Evolutionary conservation across 768 basidiomycete species (phyloP).

Genomic region (Dioszegia hungarica): DNA sequence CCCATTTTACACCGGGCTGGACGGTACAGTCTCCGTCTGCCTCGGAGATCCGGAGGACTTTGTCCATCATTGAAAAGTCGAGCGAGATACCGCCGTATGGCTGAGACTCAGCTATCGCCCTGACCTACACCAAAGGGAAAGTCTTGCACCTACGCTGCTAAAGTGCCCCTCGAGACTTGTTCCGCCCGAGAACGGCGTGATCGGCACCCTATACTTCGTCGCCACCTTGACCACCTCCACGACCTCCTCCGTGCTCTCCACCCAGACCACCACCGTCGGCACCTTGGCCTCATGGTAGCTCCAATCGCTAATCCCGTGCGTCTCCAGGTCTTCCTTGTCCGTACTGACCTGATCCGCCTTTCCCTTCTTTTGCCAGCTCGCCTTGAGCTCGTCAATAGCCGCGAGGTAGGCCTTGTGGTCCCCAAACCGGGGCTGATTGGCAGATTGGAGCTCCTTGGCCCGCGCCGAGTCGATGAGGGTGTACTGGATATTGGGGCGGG

Average conservation of each 20-base stretch:
- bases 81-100: conserved; percentile 68
- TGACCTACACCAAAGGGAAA: not conserved
- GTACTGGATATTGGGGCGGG: conserved; percentile 5
- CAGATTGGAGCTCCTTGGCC: conserved; percentile 25
- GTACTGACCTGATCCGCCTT: conserved; percentile 28
- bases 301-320: conserved; percentile 43
- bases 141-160: conserved; percentile 8
- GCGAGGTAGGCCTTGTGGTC: conserved; percentile 22
- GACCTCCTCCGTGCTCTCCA: conserved; percentile 70
- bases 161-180: conserved; percentile 86
- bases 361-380: conserved; percentile 19
- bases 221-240: conserved; percentile 73
- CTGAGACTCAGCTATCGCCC: conserved; percentile 16
- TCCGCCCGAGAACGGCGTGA: conserved; percentile 76
- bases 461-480: conserved; percentile 21
- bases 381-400: conserved; percentile 30
- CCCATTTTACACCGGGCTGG: conserved; percentile 48
- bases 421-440: conserved; percentile 35
- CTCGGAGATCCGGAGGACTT: conserved; percentile 56
- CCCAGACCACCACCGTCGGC: conserved; percentile 47
- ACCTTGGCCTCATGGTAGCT: conserved; percentile 41
- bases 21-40: conserved; percentile 48
- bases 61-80: conserved; percentile 73
- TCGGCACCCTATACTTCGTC: conserved; percentile 65
- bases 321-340: conserved; percentile 36